Evolutionary conservation across 2,329 filamentous ascomycete species (phyloP), one percentile per base, ranked within the genome.

Genomic region (Exophiala bonariae): DNA sequence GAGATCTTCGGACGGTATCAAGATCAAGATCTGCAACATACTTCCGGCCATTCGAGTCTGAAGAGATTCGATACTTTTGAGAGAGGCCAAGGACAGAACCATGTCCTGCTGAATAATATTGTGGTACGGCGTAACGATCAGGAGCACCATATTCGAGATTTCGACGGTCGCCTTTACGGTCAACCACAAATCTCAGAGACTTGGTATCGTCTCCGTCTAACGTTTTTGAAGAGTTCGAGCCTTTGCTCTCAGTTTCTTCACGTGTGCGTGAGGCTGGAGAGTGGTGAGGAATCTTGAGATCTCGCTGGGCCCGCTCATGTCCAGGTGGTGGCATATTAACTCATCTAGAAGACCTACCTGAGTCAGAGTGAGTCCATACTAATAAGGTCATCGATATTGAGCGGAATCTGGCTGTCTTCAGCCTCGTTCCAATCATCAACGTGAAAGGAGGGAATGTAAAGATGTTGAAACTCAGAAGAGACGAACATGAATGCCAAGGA

Each of bases 141-240:
- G 87, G 76, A 20, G 80, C 78, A 2, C 87, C 88, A 63, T 91
- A 96, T 19, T 78, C 78, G 35, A 86, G 66, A 55, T 93, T 89
- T 38, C 89, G 77, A 3, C 77, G 72, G 60, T 97, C 92, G 0
- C 92, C 91, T 60, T 82, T 83, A 33, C 74, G 81, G 66, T 97
- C 92, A 39, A 46, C 39, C 8, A 49, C 28, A 36, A 55, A 55
- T n/a, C n/a, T n/a, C 34, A 41, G 34, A 23, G 52, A 35, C 13
- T 14, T 34, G 6, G 6, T 11, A 26, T 26, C 6, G n/a, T 18
- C n/a, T 34, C 32, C 13, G 17, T 7, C 6, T 18, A 6, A 14
- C 17, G 32, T 6, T 18, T 34, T 14, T 18, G 17, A 34, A 18
- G 32, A 5, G 14, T 5, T 8, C 5, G 6, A 14, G 6, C 32